These are phyloP conservation scores for Grigorovia jiainica DNA, from an alignment of 805 yeast species.

Conservation along the genomic window DNA sequence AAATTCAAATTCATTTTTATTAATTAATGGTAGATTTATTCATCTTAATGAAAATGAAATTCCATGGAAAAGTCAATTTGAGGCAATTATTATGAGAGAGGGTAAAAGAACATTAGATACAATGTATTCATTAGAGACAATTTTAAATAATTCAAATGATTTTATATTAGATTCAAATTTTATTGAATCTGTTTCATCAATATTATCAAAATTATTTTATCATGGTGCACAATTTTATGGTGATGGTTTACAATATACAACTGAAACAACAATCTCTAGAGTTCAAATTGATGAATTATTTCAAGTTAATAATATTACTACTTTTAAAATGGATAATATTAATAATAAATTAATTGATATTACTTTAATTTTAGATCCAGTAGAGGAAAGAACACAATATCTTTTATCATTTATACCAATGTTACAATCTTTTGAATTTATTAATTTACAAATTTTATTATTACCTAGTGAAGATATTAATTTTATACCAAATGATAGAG, in stretches of 20 bases:
- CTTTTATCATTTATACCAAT: conserved; percentile 39
- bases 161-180: conserved; percentile 30
- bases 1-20: conserved; percentile 32
- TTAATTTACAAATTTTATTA: conserved; percentile 45
- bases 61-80: conserved; percentile 24
- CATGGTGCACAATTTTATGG: conserved; percentile 16
- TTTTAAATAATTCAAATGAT: conserved; percentile 11
- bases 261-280: conserved; percentile 37
- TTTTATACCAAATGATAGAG: conserved; percentile 44
- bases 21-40: conserved; percentile 47
- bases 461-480: conserved; percentile 43
- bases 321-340: conserved; percentile 18
- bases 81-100: conserved; percentile 39
- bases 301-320: conserved; percentile 10
- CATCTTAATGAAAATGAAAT: conserved; percentile 26
- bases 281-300: conserved; percentile 33
- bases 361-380: conserved; percentile 60
- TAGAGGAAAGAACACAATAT: conserved; percentile 58
- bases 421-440: conserved; percentile 37
- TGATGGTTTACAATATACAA: conserved; percentile 33
- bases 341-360: conserved; percentile 40
- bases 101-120: conserved; percentile 35
- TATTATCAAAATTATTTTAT: conserved; percentile 37
- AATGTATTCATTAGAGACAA: conserved; percentile 18
- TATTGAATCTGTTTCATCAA: conserved; percentile 39